Percentiles rank a stretch among this genome's conserved stretches.
Evolutionary conservation across 176 grass and related monocot species (phyloP).

Genomic region (Elaeis guineensis): DNA sequence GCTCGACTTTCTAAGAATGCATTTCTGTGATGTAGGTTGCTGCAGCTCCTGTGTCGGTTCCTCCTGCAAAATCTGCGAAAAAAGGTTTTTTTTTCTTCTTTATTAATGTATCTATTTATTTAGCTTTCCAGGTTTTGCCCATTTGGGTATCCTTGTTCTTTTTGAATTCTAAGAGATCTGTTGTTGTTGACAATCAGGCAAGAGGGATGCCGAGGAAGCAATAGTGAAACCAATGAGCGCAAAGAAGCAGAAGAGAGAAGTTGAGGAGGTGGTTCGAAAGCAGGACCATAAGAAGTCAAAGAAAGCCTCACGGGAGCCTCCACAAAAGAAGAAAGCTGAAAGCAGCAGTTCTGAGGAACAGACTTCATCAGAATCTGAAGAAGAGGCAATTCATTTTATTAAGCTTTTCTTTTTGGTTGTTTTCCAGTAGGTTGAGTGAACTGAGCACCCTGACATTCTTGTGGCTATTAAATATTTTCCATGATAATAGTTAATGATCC

Average conservation of each 20-base stretch:
- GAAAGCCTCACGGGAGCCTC: slow-evolving; percentile 25
- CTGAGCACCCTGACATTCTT: too few relatives aligned
- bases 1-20: too few relatives aligned
- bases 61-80: slow-evolving; percentile 49
- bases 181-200: slow-evolving; percentile 31
- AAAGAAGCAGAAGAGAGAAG: slow-evolving; percentile 61
- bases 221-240: slow-evolving; percentile 44
- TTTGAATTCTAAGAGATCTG: not conserved
- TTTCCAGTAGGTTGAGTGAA: too few relatives aligned
- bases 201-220: slow-evolving; percentile 52
- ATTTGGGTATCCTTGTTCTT: not conserved
- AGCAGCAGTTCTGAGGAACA: slow-evolving; percentile 47
- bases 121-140: not conserved
- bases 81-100: slow-evolving; percentile 33
- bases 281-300: slow-evolving; percentile 39
- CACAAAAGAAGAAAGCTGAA: slow-evolving; percentile 40
- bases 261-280: slow-evolving; percentile 4
- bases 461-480: too few relatives aligned
- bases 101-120: not conserved
- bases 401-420: too few relatives aligned
- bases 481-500: too few relatives aligned
- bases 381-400: slow-evolving; percentile 27
- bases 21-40: slow-evolving; percentile 8
- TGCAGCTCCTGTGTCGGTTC: slow-evolving; percentile 3
- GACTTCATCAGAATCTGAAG: slow-evolving; percentile 38